Evolutionary conservation across 208 protist genomes (phyloP), one percentile per base, ranked within the genome.

Genomic region (Trypanosoma conorhini): DNA sequence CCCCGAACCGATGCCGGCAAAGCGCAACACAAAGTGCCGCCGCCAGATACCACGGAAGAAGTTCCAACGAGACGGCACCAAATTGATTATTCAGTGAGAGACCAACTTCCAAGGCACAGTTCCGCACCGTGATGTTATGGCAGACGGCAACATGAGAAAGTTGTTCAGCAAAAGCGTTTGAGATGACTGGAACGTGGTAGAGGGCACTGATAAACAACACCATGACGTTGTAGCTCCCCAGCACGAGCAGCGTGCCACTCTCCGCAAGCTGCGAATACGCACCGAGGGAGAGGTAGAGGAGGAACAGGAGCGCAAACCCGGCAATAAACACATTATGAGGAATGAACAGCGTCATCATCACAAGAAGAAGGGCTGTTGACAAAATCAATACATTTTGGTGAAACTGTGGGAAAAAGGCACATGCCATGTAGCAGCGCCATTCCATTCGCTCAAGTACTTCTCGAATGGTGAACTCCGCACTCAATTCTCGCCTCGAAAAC

Each of bases 231-330:
- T 78, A 78, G 35, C 46, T 59, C 3, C 35, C 48, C 3, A 78
- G 44, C 35, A 38, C 31, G 30, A 52, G 30, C 21, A 78, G 61
- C 28, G 40, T 28, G 13, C 38, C 55, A 48, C 46, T 31, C 56
- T 73, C 66, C n/a, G 67, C 66, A 30, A 24, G 35, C 26, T 54
- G 3, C 1, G 52, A 71, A 42, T 71, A 62, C 1, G 44, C 30
- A 22, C 66, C 66, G 33, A 71, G 46, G n/a, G 62, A 68, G 31
- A 63, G 28, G 31, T 60, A 77, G 51, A 56, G 30, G 40, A 77
- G 42, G 55, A 77, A 59, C n/a, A 77, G 38, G 35, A 77, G 30
- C 12, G 64, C 44, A 77, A 77, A 56, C 26, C 62, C 55, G 63
- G 71, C 66, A 67, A 54, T 62, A 35, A 71, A 61, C 26, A 63